These are phyloP conservation scores for Tuber melanosporum DNA, from an alignment of 495 filamentous ascomycete genomes.

Conservation along the genomic window DNA sequence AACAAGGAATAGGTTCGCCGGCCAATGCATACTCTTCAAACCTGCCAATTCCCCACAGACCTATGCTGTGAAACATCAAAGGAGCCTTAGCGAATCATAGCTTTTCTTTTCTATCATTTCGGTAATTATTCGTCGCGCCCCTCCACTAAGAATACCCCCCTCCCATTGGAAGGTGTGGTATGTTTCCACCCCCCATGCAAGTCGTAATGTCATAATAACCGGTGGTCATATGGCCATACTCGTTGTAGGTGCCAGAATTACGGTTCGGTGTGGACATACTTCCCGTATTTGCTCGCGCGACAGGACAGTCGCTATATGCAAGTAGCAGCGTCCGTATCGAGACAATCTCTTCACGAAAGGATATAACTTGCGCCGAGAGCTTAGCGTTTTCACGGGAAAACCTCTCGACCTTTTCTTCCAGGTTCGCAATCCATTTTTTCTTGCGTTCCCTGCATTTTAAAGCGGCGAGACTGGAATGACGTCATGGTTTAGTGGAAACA, in stretches of 20 bases:
- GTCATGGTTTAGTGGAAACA: constrained; percentile 9
- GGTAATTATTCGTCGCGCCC: constrained; percentile 28
- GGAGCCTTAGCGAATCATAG: too few species aligned
- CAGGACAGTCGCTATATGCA: constrained; percentile 93
- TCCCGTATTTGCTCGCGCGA: constrained; percentile 79
- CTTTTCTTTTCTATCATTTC: constrained; percentile 22
- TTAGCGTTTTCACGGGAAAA: constrained; percentile 86
- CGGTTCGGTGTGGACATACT: constrained; percentile 42
- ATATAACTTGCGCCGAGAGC: constrained; percentile 70
- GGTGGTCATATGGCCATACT: constrained; percentile 23
- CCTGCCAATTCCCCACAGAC: too few species aligned
- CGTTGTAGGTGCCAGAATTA: constrained; percentile 17
- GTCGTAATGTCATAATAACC: constrained; percentile 23
- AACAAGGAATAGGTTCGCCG: too few species aligned
- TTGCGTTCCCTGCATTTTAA: constrained; percentile 96
- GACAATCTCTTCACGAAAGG: constrained; percentile 86
- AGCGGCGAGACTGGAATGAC: constrained; percentile 68
- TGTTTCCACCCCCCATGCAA: constrained; percentile 26
- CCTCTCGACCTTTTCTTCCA: constrained; percentile 89
- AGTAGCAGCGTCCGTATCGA: constrained; percentile 88
- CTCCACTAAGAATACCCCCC: constrained; percentile 34
- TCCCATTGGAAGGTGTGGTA: constrained; percentile 25
- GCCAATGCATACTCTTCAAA: too few species aligned
- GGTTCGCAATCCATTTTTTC: constrained; percentile 98
- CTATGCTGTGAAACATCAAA: too few species aligned